phyloP scores from a whole-genome alignment of 441 rosid genomes.

The Iberis amara region DNA sequence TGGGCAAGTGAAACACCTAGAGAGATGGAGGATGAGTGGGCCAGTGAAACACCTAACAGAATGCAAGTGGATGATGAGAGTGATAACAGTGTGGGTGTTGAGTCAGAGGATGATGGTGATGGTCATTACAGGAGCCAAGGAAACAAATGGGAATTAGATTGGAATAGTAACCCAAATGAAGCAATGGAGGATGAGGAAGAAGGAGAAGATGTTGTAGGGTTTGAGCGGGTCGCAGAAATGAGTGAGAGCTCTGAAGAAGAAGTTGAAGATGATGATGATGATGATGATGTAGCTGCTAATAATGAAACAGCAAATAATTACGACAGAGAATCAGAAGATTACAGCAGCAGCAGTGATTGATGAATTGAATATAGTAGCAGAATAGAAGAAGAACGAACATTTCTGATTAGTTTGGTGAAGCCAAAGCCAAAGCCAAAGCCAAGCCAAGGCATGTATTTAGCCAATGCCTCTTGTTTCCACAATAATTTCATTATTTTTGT shows the following conservation, averaged over 20 bases:
- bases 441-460: slow-evolving; percentile 30
- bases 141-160: slow-evolving; percentile 50
- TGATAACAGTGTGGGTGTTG: slow-evolving; percentile 55
- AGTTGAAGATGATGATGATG: background rate
- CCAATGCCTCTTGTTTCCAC: slow-evolving; percentile 17
- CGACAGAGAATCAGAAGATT: slow-evolving; percentile 26
- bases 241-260: slow-evolving; percentile 58
- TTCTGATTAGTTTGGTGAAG: slow-evolving; percentile 29
- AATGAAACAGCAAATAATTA: slow-evolving; percentile 45
- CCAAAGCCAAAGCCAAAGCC: slow-evolving; percentile 2
- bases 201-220: slow-evolving; percentile 34
- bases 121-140: slow-evolving; percentile 40
- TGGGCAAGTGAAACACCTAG: slow-evolving; percentile 46
- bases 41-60: slow-evolving; percentile 37
- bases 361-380: slow-evolving; percentile 16
- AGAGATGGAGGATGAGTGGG: slow-evolving; percentile 58
- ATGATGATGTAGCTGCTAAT: slow-evolving; percentile 25
- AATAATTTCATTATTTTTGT: slow-evolving; percentile 23
- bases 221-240: slow-evolving; percentile 35
- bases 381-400: slow-evolving; percentile 24
- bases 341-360: slow-evolving; percentile 31
- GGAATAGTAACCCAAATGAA: slow-evolving; percentile 41
- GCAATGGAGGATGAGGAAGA: slow-evolving; percentile 51
- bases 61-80: slow-evolving; percentile 46
- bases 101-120: slow-evolving; percentile 54